These are phyloP conservation scores for Fusarium napiforme DNA, from an alignment of 2,329 filamentous ascomycete species.

Conservation along the genomic window DNA sequence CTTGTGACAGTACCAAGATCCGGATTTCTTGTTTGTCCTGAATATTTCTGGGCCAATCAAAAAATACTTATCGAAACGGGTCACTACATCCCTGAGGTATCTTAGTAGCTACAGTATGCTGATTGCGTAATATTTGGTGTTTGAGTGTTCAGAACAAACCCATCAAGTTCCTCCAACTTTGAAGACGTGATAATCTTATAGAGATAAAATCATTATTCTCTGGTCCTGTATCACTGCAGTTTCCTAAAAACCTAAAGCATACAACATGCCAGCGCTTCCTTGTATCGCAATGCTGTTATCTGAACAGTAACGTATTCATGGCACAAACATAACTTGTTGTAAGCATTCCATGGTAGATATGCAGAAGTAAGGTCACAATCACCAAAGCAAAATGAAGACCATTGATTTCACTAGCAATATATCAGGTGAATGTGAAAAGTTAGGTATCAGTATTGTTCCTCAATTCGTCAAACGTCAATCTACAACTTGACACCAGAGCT, in stretches of 20 bases:
- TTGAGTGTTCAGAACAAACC: neutral
- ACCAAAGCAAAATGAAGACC: no score
- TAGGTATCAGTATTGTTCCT: neutral
- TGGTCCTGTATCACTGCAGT: neutral
- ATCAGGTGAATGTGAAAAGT: neutral
- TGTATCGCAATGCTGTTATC: neutral
- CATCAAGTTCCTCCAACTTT: neutral
- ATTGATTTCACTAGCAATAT: neutral
- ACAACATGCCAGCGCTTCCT: neutral
- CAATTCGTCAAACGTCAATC: conserved; percentile 4
- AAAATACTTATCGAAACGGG: neutral
- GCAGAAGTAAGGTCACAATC: neutral
- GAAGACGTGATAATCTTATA: neutral
- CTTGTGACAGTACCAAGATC: neutral
- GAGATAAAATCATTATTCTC: neutral
- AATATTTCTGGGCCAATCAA: neutral
- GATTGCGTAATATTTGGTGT: neutral
- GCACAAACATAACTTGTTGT: neutral
- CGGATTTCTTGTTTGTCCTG: neutral
- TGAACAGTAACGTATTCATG: neutral
- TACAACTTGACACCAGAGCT: neutral
- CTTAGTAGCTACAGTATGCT: neutral
- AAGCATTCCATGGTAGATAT: neutral
- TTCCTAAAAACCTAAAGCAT: no score
- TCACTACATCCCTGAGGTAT: neutral